Evolutionary conservation across 1,139 yeast genomes (phyloP), one percentile per base, ranked within the genome.

Genomic region (Taphrina pruni): DNA sequence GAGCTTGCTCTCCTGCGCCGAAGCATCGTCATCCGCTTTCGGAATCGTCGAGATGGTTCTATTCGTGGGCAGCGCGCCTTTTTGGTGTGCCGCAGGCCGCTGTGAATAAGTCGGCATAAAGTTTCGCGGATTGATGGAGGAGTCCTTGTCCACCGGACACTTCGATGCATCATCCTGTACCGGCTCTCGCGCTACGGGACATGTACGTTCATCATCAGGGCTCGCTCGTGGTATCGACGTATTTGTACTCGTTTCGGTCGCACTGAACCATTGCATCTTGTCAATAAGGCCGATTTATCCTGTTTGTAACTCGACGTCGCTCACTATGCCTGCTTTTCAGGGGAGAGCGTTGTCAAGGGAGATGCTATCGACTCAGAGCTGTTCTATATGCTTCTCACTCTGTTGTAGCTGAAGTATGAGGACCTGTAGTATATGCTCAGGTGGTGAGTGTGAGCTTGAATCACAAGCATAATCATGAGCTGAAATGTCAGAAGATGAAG

Each of bases 11-110:
- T 61, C 60, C 45, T 52, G 26, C 8, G 36, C 43, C 46, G 60
- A 43, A 20, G 51, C 62, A 36, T 65, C 69, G 26, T 51, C 56
- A 14, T 66, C 66, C 17, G 55, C 51, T 26, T 45, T 60, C 36
- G 71, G 70, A 11, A 67, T 68, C 8, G 67, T 55, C 14, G 72
- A 67, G 9, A 60, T 20, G 41, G 48, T 56, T 21, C 71, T 43
- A 17, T 69, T 52, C 11, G 66, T 58, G 6, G 71, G 64, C 32
- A 69, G 54, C 9, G 61, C 50, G 6, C 41, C 57, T 32, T 60
- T 51, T 35, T 64, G 62, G 8, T 41, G 38, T 14, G 58, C 45
- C 11, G 39, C 14, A 11, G 66, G 66, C 35, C 21, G 32, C 48
- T 60, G 67, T 17, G 65, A 55, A 12, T 54, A 39, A 6, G 46